These are phyloP conservation scores for Colletotrichum godetiae DNA, from an alignment of 2,329 filamentous ascomycete species.

Conservation along the genomic window DNA sequence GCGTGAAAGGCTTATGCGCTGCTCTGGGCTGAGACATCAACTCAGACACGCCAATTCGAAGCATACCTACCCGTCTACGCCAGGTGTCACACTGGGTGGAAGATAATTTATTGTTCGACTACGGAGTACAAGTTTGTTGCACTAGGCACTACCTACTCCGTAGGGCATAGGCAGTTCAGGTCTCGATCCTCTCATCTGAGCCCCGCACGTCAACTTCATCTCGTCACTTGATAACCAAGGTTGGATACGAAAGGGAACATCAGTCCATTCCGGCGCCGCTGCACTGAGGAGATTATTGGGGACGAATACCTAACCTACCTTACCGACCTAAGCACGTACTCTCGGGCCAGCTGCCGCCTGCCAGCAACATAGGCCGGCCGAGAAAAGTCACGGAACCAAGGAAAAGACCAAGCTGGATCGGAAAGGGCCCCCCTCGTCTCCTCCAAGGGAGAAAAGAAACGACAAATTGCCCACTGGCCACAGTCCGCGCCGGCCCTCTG, in stretches of 20 bases:
- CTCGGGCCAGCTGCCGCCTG: slow-evolving; percentile 1
- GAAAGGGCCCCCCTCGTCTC: background rate
- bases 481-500: background rate
- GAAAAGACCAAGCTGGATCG: slow-evolving; percentile 13
- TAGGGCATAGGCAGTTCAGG: background rate
- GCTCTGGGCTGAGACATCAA: slow-evolving; percentile 16
- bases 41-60: slow-evolving; percentile 9
- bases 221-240: background rate
- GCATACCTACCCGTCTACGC: background rate
- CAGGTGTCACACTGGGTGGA: slow-evolving; percentile 3
- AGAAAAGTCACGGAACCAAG: slow-evolving; percentile 15
- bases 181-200: background rate
- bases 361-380: slow-evolving; percentile 8
- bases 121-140: background rate
- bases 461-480: slow-evolving; percentile 4
- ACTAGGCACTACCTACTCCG: background rate
- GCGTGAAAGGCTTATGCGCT: slow-evolving; percentile 8
- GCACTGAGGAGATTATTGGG: slow-evolving; percentile 3
- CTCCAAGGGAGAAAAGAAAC: slow-evolving; percentile 30
- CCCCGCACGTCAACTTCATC: background rate
- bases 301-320: background rate
- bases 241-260: slow-evolving; percentile 12
- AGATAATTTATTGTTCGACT: slow-evolving; percentile 3
- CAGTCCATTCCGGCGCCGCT: slow-evolving; percentile 24
- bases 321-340: background rate